phyloP scores from a whole-genome alignment of 768 basidiomycete genomes.

The Phlebiopsis gigantea region DNA sequence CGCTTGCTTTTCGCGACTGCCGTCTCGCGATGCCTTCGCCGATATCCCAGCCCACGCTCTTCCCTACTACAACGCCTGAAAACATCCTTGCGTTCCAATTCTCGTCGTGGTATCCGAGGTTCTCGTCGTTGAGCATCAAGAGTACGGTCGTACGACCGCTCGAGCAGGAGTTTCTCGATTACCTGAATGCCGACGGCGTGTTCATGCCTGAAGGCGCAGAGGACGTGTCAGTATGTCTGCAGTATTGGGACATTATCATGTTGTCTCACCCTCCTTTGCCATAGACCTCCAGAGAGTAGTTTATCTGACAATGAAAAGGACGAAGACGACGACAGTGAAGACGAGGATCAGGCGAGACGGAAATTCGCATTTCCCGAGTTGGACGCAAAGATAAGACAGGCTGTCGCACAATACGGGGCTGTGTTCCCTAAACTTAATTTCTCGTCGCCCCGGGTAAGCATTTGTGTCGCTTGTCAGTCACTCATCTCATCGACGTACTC shows the following conservation, averaged over 20 bases:
- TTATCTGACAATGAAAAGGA: conserved; percentile 51
- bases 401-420: conserved; percentile 65
- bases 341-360: conserved; percentile 31
- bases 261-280: background rate
- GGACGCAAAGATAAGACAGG: conserved; percentile 63
- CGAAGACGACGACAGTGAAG: conserved; percentile 44
- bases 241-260: background rate
- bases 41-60: conserved; percentile 29
- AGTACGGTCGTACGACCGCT: conserved; percentile 73
- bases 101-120: conserved; percentile 79
- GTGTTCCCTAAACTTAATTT: conserved; percentile 98
- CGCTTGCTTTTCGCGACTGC: background rate
- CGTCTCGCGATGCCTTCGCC: conserved; percentile 25
- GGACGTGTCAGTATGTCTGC: conserved; percentile 50
- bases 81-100: conserved; percentile 74
- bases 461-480: background rate
- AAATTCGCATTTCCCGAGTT: conserved; percentile 75
- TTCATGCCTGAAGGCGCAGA: conserved; percentile 80
- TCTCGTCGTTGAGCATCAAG: conserved; percentile 58
- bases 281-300: conserved; percentile 34
- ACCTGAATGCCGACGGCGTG: conserved; percentile 81
- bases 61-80: conserved; percentile 45
- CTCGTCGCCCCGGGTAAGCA: conserved; percentile 79
- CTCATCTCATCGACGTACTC: conserved; percentile 1
- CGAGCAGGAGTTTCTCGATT: conserved; percentile 54